Evolutionary conservation across 306 rosid species (phyloP).

Genomic region (Styphnolobium japonicum): DNA sequence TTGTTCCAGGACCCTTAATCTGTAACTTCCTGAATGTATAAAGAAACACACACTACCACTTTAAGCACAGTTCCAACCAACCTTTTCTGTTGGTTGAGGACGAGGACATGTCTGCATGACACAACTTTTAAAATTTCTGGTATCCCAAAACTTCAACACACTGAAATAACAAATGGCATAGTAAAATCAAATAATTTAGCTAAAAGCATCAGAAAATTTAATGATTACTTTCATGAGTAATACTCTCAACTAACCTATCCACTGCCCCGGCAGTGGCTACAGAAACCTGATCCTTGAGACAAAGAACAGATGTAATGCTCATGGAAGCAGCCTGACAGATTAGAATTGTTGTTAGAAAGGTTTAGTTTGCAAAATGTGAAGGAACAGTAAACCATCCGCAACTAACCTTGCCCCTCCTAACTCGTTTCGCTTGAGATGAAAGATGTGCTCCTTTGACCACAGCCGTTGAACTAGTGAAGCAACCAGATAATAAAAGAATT

Average conservation of each 20-base stretch:
- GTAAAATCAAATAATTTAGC: not conserved
- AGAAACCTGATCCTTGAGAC: constrained; percentile 81
- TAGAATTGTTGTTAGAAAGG: constrained; percentile 20
- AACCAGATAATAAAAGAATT: not conserved
- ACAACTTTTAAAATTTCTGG: constrained; percentile 65
- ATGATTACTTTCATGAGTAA: not conserved
- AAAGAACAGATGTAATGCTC: constrained; percentile 92
- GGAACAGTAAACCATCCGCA: constrained; percentile 8
- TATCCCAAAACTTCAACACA: constrained; percentile 90
- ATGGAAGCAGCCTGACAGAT: constrained; percentile 71
- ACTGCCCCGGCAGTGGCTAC: constrained; percentile 91
- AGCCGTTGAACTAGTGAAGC: constrained; percentile 57
- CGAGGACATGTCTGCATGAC: constrained; percentile 59
- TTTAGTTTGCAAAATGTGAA: constrained; percentile 8
- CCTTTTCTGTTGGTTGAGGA: constrained; percentile 60
- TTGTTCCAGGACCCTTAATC: not conserved
- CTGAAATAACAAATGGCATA: constrained; percentile 45
- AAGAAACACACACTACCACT: not conserved
- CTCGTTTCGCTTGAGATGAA: constrained; percentile 53
- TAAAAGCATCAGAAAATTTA: constrained; percentile 1
- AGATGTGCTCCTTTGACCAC: constrained; percentile 72
- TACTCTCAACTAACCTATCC: constrained; percentile 59
- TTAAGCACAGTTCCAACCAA: constrained; percentile 32
- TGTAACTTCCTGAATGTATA: constrained; percentile 3
- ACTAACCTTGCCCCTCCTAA: constrained; percentile 71